phyloP scores from a whole-genome alignment of 768 basidiomycete species.

The Calocybe indica region DNA sequence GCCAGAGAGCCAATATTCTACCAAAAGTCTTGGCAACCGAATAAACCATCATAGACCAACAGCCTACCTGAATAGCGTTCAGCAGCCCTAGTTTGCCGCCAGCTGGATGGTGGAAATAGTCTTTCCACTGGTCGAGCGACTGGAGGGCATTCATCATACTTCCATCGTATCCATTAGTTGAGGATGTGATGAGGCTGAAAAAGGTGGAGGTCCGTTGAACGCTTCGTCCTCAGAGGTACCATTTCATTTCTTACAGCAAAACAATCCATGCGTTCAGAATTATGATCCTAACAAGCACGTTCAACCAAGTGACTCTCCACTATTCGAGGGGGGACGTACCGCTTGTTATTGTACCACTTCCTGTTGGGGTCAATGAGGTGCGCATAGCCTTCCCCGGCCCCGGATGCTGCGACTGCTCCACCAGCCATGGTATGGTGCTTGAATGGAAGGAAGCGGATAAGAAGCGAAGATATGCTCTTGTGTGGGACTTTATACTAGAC shows the following conservation, averaged over 20 bases:
- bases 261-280: constrained; percentile 64
- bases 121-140: constrained; percentile 55
- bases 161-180: constrained; percentile 72
- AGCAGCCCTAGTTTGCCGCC: constrained; percentile 59
- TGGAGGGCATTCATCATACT: constrained; percentile 82
- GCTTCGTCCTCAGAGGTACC: neutral
- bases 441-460: constrained; percentile 24
- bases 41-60: neutral
- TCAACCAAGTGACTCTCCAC: neutral
- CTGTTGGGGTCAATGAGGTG: constrained; percentile 59
- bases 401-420: constrained; percentile 36
- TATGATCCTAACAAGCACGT: constrained; percentile 39
- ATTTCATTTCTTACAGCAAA: constrained; percentile 40
- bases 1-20: constrained; percentile 68
- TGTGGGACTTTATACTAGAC: constrained; percentile 24
- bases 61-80: constrained; percentile 65
- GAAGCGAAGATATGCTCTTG: constrained; percentile 16
- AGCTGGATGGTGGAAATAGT: constrained; percentile 53
- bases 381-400: constrained; percentile 30
- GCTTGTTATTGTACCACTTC: constrained; percentile 74
- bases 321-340: constrained; percentile 27
- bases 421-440: constrained; percentile 43
- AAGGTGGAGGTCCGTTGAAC: neutral
- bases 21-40: neutral
- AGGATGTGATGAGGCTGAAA: constrained; percentile 63